Evolutionary conservation across 2,329 filamentous ascomycete species (phyloP).

Genomic region (Penicillium sp.): DNA sequence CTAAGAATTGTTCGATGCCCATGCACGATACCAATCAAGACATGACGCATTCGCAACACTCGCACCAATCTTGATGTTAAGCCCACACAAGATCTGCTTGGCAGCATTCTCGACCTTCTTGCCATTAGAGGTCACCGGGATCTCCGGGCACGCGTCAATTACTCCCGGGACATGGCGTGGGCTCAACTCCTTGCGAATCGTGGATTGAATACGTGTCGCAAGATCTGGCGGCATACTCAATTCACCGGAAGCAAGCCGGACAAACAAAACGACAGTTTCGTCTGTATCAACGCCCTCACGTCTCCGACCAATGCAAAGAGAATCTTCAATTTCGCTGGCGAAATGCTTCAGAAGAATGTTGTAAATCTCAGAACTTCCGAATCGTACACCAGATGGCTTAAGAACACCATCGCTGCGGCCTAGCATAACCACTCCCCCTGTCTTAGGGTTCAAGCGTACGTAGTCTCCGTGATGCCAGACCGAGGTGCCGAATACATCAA

Average conservation of each 20-base stretch:
- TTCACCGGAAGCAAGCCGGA: slow-evolving; percentile 64
- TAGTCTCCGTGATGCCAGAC: slow-evolving; percentile 96
- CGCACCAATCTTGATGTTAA: slow-evolving; percentile 83
- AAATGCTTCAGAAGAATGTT: slow-evolving; percentile 89
- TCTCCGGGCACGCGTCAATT: slow-evolving; percentile 79
- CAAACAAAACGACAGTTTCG: slow-evolving; percentile 84
- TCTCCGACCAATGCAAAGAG: slow-evolving; percentile 80
- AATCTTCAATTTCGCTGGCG: slow-evolving; percentile 74
- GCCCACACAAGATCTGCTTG: slow-evolving; percentile 89
- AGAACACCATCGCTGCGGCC: slow-evolving; percentile 89
- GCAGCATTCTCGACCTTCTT: slow-evolving; percentile 98
- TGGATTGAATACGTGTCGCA: slow-evolving; percentile 62
- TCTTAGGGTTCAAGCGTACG: slow-evolving; percentile 68
- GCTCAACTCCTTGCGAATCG: slow-evolving; percentile 76
- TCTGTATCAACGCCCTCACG: slow-evolving; percentile 69
- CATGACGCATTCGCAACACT: slow-evolving; percentile 92
- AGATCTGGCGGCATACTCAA: slow-evolving; percentile 60
- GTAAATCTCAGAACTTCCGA: slow-evolving; percentile 94
- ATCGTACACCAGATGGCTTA: slow-evolving; percentile 88
- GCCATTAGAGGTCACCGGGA: slow-evolving; percentile 89
- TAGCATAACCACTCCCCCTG: slow-evolving; percentile 83
- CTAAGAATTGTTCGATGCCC: slow-evolving; percentile 61
- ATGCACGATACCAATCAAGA: slow-evolving; percentile 82
- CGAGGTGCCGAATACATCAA: slow-evolving; percentile 71
- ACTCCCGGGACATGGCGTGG: slow-evolving; percentile 85